Evolutionary conservation across 805 yeast species (phyloP).

Genomic region (Lachancea kluyveri): DNA sequence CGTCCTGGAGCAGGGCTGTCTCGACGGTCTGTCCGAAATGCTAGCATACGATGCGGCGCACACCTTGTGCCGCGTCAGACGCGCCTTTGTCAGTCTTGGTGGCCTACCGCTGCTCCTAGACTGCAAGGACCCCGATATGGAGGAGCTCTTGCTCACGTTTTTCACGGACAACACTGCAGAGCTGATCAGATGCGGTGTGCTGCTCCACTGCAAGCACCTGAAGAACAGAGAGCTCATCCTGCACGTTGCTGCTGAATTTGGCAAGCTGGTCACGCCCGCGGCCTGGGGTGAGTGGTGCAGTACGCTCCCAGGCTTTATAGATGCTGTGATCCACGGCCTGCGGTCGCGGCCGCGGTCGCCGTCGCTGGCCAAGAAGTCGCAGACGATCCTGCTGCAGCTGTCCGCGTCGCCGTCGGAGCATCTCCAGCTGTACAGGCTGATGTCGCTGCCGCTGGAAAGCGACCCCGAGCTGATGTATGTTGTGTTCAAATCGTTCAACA

Average conservation of each 20-base stretch:
- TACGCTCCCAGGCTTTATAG: constrained; percentile 2
- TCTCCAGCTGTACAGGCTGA: constrained; percentile 1
- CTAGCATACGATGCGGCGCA: constrained; percentile 18
- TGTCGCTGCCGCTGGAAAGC: constrained; percentile 3
- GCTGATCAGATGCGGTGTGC: constrained; percentile 24
- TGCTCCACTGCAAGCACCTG: constrained; percentile 14
- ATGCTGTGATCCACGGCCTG: constrained; percentile 2
- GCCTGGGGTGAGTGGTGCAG: constrained; percentile 8
- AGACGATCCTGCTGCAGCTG: constrained; percentile 21
- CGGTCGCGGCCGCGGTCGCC: no score
- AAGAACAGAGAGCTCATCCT: constrained; percentile 13
- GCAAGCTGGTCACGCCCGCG: constrained; percentile 2
- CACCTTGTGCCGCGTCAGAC: constrained; percentile 18
- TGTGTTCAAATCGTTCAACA: constrained; percentile 7
- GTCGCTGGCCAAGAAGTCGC: constrained; percentile 14
- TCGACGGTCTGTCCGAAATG: constrained; percentile 7
- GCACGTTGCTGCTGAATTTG: constrained; percentile 1
- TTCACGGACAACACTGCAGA: constrained; percentile 12
- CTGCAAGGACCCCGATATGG: constrained; percentile 9
- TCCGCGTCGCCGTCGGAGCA: constrained; percentile 8
- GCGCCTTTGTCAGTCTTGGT: constrained; percentile 20
- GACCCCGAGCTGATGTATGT: constrained; percentile 3
- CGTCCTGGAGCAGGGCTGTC: constrained; percentile 5
- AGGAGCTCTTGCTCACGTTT: constrained; percentile 6
- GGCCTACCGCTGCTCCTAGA: constrained; percentile 18